phyloP scores from a whole-genome alignment of 352 stramenopile species.

The Pythium aquatile region DNA sequence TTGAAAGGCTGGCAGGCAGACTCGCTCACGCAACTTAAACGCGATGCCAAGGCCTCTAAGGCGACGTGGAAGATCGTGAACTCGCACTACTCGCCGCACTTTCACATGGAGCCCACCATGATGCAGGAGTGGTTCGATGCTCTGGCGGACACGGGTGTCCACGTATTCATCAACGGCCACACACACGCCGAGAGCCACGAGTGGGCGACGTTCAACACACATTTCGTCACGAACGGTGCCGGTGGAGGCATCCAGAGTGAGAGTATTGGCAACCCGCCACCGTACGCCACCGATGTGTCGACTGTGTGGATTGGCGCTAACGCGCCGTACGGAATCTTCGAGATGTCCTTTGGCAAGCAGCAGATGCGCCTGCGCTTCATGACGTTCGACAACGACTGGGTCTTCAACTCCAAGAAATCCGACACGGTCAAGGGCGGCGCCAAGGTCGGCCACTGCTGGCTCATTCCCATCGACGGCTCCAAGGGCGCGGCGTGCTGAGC shows the following conservation, averaged over 20 bases:
- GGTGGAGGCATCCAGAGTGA: constrained; percentile 73
- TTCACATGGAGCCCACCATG: constrained; percentile 67
- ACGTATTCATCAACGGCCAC: constrained; percentile 74
- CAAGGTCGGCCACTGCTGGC: constrained; percentile 58
- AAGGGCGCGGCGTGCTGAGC: constrained; percentile 32
- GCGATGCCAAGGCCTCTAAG: constrained; percentile 49
- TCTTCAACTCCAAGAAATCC: constrained; percentile 38
- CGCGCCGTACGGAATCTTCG: constrained; percentile 68
- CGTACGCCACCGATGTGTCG: constrained; percentile 43
- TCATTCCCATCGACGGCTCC: constrained; percentile 65
- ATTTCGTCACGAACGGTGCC: constrained; percentile 73
- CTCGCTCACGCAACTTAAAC: constrained; percentile 51
- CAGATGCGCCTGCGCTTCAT: constrained; percentile 64
- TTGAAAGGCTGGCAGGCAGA: constrained; percentile 57
- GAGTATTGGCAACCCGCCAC: constrained; percentile 52
- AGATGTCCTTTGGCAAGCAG: constrained; percentile 56
- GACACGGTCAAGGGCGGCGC: constrained; percentile 52
- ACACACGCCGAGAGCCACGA: constrained; percentile 76
- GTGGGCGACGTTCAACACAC: constrained; percentile 62
- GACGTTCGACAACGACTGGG: constrained; percentile 67
- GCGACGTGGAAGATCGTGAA: constrained; percentile 77
- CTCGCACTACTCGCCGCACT: constrained; percentile 74
- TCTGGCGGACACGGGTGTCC: constrained; percentile 42
- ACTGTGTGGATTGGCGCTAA: constrained; percentile 55
- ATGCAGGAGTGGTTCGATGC: constrained; percentile 64